A percentile compares a stretch with the other conserved stretches of the same genome.
These are phyloP conservation scores for Daucus carota DNA, from an alignment of 129 eudicot species.

Conservation along the genomic window DNA sequence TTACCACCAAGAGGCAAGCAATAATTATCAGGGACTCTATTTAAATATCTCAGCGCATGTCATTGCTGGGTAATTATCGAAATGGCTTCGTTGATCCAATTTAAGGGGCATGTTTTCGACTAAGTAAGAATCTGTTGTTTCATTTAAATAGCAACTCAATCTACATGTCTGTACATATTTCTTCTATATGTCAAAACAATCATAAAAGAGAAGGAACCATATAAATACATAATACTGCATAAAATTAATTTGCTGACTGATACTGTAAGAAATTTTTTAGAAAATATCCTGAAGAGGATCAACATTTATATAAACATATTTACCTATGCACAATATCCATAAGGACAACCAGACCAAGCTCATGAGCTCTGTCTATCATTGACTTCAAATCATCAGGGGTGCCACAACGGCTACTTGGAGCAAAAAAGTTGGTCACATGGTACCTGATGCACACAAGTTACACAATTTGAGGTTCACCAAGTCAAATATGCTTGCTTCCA, in stretches of 20 bases:
- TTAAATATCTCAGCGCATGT: neutral
- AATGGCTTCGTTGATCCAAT: neutral
- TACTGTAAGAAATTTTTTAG: neutral
- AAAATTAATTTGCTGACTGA: neutral
- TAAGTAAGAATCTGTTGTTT: neutral
- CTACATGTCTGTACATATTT: neutral
- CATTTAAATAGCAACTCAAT: neutral
- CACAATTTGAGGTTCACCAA: neutral
- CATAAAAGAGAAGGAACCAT: neutral
- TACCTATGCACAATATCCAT: conserved; percentile 99
- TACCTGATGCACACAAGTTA: conserved; percentile 42
- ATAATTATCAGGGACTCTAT: neutral
- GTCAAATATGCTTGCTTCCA: neutral
- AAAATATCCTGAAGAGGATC: neutral
- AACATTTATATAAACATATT: neutral
- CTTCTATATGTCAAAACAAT: neutral
- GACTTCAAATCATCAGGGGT: conserved; percentile 97
- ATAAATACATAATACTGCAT: neutral
- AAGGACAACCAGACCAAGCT: conserved; percentile 82
- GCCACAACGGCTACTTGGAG: conserved; percentile 98
- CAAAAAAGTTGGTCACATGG: conserved; percentile 98
- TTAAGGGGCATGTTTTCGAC: neutral
- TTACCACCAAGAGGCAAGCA: neutral
- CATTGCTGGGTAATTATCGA: neutral
- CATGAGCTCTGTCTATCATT: conserved; percentile 93